These are phyloP conservation scores for Xylariaceae sp. DNA, from an alignment of 2,329 filamentous ascomycete species.

Conservation along the genomic window DNA sequence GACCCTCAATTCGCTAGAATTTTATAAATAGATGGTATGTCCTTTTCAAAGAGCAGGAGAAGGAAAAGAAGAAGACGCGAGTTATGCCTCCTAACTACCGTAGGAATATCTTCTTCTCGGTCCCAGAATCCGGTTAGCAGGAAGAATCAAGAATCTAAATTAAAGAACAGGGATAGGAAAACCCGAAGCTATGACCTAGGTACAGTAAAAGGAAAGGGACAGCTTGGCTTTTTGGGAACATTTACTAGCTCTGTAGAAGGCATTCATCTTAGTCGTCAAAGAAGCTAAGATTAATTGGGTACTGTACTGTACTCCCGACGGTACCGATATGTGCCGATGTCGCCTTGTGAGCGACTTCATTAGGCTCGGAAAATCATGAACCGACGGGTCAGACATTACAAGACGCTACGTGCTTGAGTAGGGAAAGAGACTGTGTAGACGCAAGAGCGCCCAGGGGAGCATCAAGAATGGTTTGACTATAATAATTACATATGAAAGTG, in stretches of 20 bases:
- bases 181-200: slow-evolving; percentile 6
- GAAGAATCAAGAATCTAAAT: background rate
- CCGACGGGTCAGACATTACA: background rate
- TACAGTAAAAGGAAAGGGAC: slow-evolving; percentile 13
- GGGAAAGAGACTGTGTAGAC: background rate
- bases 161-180: slow-evolving; percentile 9
- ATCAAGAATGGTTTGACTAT: too few species aligned
- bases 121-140: slow-evolving; percentile 4
- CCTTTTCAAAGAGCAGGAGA: slow-evolving; percentile 5
- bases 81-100: background rate
- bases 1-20: background rate
- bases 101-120: slow-evolving; percentile 5
- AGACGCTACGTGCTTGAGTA: background rate
- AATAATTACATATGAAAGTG: too few species aligned
- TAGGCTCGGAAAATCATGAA: slow-evolving; percentile 27
- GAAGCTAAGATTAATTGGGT: slow-evolving; percentile 8
- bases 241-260: slow-evolving; percentile 5
- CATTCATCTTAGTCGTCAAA: background rate
- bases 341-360: slow-evolving; percentile 8
- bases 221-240: slow-evolving; percentile 12
- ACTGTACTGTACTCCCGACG: slow-evolving; percentile 4
- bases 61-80: background rate
- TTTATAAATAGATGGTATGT: slow-evolving; percentile 8
- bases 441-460: too few species aligned
- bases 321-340: slow-evolving; percentile 27